phyloP scores from a whole-genome alignment of 768 basidiomycete species.

The Cystobasidium ongulense region DNA sequence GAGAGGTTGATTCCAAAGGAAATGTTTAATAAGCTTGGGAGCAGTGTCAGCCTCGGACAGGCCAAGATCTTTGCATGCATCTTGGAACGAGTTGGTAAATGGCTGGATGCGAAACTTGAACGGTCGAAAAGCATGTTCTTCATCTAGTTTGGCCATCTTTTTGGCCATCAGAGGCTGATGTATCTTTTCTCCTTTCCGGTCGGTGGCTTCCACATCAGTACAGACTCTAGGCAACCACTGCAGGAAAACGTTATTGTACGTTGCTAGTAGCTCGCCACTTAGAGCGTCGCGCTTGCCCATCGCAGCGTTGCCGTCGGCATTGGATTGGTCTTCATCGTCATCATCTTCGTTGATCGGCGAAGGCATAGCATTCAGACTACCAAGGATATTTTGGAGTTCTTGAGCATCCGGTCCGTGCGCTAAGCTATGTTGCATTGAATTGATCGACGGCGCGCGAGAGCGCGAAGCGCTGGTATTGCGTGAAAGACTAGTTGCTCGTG shows the following conservation, averaged over 20 bases:
- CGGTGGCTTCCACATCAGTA: conserved; percentile 63
- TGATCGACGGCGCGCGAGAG: conserved; percentile 7
- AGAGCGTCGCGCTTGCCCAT: neutral
- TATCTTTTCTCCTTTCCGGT: conserved; percentile 89
- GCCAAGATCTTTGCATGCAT: conserved; percentile 55
- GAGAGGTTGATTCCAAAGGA: conserved; percentile 86
- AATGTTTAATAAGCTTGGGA: conserved; percentile 58
- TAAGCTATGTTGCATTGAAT: neutral
- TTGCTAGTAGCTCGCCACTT: neutral
- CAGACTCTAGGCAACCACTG: conserved; percentile 27
- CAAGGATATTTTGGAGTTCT: conserved; percentile 16
- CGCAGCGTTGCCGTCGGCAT: neutral
- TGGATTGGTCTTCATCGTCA: neutral
- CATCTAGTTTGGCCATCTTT: conserved; percentile 90
- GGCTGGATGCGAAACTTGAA: conserved; percentile 99
- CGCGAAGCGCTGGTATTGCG: conserved; percentile 6
- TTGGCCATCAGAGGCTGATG: conserved; percentile 98
- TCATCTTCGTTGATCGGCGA: conserved; percentile 27
- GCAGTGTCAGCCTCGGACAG: conserved; percentile 36
- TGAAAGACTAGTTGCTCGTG: conserved; percentile 18
- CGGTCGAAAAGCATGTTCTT: conserved; percentile 90
- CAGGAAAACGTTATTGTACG: conserved; percentile 21
- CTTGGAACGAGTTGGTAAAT: conserved; percentile 90
- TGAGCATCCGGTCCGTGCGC: conserved; percentile 12
- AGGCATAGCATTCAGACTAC: conserved; percentile 22